These are phyloP conservation scores for Saccharomycopsis malanga DNA, from an alignment of 805 yeast genomes.

Conservation along the genomic window DNA sequence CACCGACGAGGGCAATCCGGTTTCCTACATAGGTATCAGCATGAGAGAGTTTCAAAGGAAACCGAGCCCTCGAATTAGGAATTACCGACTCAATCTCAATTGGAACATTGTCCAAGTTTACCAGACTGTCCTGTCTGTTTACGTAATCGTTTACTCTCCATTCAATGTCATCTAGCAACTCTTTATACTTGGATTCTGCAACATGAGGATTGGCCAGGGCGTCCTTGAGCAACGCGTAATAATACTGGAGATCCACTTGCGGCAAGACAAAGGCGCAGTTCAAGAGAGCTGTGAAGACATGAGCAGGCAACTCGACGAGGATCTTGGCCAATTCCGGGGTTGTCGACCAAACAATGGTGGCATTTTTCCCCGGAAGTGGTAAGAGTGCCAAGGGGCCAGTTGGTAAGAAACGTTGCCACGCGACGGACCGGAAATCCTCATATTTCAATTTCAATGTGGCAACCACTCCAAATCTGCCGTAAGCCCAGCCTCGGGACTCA, in stretches of 20 bases:
- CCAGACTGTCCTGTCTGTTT: conserved; percentile 28
- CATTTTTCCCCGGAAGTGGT: conserved; percentile 79
- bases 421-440: conserved; percentile 64
- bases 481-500: conserved; percentile 87
- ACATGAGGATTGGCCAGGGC: conserved; percentile 31
- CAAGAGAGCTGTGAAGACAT: conserved; percentile 58
- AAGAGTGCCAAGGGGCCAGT: conserved; percentile 91
- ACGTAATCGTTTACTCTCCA: conserved; percentile 54
- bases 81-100: conserved; percentile 50
- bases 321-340: conserved; percentile 66
- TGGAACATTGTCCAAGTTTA: conserved; percentile 43
- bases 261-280: conserved; percentile 84
- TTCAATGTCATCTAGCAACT: conserved; percentile 57
- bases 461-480: conserved; percentile 85
- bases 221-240: conserved; percentile 42
- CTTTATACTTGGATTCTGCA: conserved; percentile 27
- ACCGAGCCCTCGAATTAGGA: conserved; percentile 67
- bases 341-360: conserved; percentile 93
- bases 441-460: conserved; percentile 74
- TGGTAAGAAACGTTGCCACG: conserved; percentile 88
- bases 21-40: conserved; percentile 84
- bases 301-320: conserved; percentile 50
- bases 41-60: conserved; percentile 83
- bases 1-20: conserved; percentile 90
- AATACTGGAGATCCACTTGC: conserved; percentile 66